A percentile compares a stretch with the other conserved stretches of the same genome.
Evolutionary conservation across 2,329 filamentous ascomycete genomes (phyloP).

Genomic region (Curvularia hawaiiensis): DNA sequence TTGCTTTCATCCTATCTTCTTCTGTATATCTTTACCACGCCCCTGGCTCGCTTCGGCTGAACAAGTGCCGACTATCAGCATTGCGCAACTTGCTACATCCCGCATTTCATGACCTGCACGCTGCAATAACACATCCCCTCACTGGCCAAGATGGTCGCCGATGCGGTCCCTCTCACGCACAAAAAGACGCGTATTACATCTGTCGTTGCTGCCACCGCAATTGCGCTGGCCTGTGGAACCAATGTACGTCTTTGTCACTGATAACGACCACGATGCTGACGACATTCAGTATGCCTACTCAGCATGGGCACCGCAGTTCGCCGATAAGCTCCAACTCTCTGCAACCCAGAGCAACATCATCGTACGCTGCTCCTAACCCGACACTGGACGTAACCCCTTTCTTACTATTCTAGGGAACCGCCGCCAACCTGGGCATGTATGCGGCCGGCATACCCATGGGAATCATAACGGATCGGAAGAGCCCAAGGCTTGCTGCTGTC

Average conservation of each 20-base stretch:
- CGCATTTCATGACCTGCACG: conserved; percentile 28
- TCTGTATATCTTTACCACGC: conserved; percentile 3
- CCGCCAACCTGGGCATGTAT: conserved; percentile 93
- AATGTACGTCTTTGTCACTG: conserved; percentile 65
- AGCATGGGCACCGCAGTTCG: conserved; percentile 96
- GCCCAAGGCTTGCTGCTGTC: conserved; percentile 78
- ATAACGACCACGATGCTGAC: conserved; percentile 30
- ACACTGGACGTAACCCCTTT: conserved; percentile 13
- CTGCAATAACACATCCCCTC: conserved; percentile 22
- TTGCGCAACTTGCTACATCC: conserved; percentile 10
- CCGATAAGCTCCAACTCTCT: conserved; percentile 81
- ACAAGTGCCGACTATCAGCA: conserved; percentile 14
- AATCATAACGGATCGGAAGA: conserved; percentile 81
- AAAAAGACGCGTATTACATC: conserved; percentile 75
- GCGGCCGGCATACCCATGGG: conserved; percentile 86
- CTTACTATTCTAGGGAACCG: conserved; percentile 56
- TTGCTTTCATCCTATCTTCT: conserved; percentile 3
- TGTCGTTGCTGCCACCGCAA: conserved; percentile 81
- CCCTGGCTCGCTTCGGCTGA: conserved; percentile 5
- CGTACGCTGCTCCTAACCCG: conserved; percentile 54
- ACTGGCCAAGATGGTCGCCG: conserved; percentile 30
- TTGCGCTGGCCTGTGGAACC: conserved; percentile 88
- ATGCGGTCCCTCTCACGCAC: conserved; percentile 49
- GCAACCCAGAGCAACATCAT: conserved; percentile 95
- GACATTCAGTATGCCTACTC: conserved; percentile 87